Conservation (phyloP, 2,329 filamentous ascomycete genomes). For the Paraphaeosphaeria minitans region DNA sequence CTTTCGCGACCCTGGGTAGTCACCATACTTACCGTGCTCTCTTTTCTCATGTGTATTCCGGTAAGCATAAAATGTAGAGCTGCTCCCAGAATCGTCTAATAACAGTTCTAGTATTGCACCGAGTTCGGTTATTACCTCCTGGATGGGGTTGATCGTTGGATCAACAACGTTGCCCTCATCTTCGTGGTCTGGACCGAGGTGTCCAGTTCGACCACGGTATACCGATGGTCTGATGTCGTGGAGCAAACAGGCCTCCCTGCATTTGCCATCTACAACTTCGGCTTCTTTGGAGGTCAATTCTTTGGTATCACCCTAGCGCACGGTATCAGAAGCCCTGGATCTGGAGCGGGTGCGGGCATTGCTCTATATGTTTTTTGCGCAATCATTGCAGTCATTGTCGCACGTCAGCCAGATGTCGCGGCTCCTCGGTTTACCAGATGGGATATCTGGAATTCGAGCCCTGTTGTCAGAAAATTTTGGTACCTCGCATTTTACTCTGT, state of each 20-base stretch:
- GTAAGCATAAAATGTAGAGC: neutral
- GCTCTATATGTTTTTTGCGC: constrained; percentile 56
- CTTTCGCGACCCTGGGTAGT: constrained; percentile 56
- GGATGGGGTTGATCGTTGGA: constrained; percentile 61
- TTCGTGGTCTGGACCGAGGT: constrained; percentile 62
- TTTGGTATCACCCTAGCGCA: constrained; percentile 59
- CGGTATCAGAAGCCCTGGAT: constrained; percentile 47
- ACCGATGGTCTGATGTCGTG: constrained; percentile 57
- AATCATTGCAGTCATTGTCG: constrained; percentile 48
- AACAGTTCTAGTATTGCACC: constrained; percentile 55
- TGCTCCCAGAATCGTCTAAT: neutral
- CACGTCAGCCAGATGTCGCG: constrained; percentile 49
- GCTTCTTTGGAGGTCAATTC: constrained; percentile 60
- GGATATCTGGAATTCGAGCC: constrained; percentile 4
- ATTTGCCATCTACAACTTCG: constrained; percentile 55
- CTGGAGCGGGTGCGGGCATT: constrained; percentile 59
- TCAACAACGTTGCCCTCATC: constrained; percentile 60
- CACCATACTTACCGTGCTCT: constrained; percentile 55
- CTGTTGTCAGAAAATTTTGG: constrained; percentile 53
- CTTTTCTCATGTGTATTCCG: constrained; percentile 60
- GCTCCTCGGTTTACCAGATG: constrained; percentile 54
- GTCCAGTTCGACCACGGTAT: constrained; percentile 59
- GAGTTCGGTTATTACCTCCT: constrained; percentile 63
- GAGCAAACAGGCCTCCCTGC: constrained; percentile 52
- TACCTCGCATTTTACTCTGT: constrained; percentile 64